Percentiles rank a stretch among this genome's conserved stretches.
These are phyloP conservation scores for Alternaria arbusti DNA, from an alignment of 2,329 filamentous ascomycete species.

Conservation along the genomic window DNA sequence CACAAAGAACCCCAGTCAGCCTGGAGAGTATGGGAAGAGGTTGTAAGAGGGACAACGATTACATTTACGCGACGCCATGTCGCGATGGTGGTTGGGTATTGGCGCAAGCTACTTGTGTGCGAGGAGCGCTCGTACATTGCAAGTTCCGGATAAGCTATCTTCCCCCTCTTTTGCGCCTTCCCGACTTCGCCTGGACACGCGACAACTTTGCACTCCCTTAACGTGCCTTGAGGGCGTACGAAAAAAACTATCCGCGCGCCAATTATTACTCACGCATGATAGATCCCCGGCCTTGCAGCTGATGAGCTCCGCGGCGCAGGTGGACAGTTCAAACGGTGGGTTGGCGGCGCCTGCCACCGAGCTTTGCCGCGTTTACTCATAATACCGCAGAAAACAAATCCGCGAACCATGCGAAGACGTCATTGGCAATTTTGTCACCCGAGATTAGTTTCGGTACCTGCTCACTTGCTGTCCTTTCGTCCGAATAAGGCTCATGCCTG, in stretches of 20 bases:
- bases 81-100: conserved; percentile 10
- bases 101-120: background rate
- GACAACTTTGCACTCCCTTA: conserved; percentile 7
- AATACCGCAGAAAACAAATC: background rate
- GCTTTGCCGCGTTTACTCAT: conserved; percentile 2
- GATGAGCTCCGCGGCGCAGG: conserved; percentile 4
- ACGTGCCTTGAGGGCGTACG: background rate
- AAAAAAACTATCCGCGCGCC: background rate
- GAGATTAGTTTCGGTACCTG: conserved; percentile 2
- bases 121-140: background rate
- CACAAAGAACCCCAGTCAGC: background rate
- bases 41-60: background rate
- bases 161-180: conserved; percentile 8
- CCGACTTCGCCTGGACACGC: background rate
- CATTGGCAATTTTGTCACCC: conserved; percentile 1
- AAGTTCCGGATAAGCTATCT: conserved; percentile 17
- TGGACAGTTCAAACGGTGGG: conserved; percentile 4
- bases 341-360: background rate
- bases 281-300: background rate
- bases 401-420: conserved; percentile 3
- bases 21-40: conserved; percentile 1
- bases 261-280: background rate
- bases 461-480: background rate
- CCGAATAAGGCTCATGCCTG: conserved; percentile 29
- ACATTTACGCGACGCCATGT: conserved; percentile 13